Base-by-base conservation (phyloP, 352 stramenopile species). In the Globisporangium cederbergense region DNA sequence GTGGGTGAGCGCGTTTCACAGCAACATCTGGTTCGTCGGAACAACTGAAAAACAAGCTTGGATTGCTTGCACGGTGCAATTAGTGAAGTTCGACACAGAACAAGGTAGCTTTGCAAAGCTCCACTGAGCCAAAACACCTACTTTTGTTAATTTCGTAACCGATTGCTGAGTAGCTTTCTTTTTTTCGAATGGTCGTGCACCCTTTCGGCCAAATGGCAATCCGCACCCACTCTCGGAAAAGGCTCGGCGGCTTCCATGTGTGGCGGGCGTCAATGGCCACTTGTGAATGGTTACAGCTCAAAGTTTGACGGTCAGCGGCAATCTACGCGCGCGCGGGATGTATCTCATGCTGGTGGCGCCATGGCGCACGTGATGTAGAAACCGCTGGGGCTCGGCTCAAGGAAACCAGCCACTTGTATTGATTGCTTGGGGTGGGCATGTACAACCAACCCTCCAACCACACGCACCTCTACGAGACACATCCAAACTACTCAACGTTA, bases 121-220 rank as follows among this genome's bases (percentile, higher is more conserved):
- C 18, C 8, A 16, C 3, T 2, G 11, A 10, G 6, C 2, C 16
- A 43, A 25, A 1, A 1, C 30, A 57, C 51, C 51, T 10, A 7
- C 2, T 57, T 57, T 57, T 57, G 51, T 9, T 18, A 14, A 30
- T 43, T 43, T 25, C 10, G 2, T 0, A 2, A 3, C 18, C 45
- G 30, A 43, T 57, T 57, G 51, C 51, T 57, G 51, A 30, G 30
- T 43, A 20, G 30, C 5, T 42, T 56, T 56, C 25, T 32, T 54
- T 42, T 55, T 42, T 56, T 42, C 28, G 28, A 56, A 56, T 56
- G 50, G 28, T 56, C 50, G 28, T 18, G 32, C 50, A 57, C 51
- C 11, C 51, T 28, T 32, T 16, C 40, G 40, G 14, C 32, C 30
- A 55, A 34, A 56, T 40, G 9, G 28, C 30, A 16, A 40, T 56